Evolutionary conservation across 345 rosid species (phyloP).

Genomic region (Rubroshorea leprosula): DNA sequence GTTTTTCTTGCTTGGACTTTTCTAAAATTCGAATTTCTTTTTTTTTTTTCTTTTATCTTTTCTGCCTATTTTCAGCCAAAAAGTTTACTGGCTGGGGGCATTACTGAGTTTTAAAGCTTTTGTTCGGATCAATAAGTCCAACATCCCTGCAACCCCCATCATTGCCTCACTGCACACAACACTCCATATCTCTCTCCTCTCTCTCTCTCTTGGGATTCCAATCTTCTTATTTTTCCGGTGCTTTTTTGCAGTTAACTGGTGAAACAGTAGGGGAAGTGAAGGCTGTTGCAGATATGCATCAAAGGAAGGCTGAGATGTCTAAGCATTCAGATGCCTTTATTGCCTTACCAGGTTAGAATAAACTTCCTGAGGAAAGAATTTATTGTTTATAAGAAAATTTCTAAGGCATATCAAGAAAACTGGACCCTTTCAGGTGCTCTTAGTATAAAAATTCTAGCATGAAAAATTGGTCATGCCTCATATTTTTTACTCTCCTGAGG

Average conservation of each 20-base stretch:
- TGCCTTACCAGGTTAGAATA: constrained; percentile 92
- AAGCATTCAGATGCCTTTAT: constrained; percentile 99
- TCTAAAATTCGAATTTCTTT: constrained; percentile 15
- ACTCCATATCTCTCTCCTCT: constrained; percentile 5
- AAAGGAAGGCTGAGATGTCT: constrained; percentile 99
- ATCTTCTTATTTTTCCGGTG: constrained; percentile 22
- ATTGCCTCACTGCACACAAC: constrained; percentile 40
- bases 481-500: constrained; percentile 8
- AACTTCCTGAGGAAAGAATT: background rate
- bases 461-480: constrained; percentile 11
- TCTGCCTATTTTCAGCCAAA: constrained; percentile 4
- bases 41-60: constrained; percentile 8
- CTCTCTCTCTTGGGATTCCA: constrained; percentile 11
- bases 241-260: constrained; percentile 83
- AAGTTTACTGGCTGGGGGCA: constrained; percentile 17
- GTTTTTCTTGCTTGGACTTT: constrained; percentile 25
- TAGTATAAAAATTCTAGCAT: constrained; percentile 12
- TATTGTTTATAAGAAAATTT: constrained; percentile 17
- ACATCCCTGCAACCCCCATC: constrained; percentile 39
- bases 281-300: constrained; percentile 99
- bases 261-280: constrained; percentile 99
- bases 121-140: constrained; percentile 21
- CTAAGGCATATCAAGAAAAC: constrained; percentile 20
- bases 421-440: constrained; percentile 15
- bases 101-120: constrained; percentile 18